Evolutionary conservation across 805 yeast genomes (phyloP).

Genomic region (Clavispora asparagi): DNA sequence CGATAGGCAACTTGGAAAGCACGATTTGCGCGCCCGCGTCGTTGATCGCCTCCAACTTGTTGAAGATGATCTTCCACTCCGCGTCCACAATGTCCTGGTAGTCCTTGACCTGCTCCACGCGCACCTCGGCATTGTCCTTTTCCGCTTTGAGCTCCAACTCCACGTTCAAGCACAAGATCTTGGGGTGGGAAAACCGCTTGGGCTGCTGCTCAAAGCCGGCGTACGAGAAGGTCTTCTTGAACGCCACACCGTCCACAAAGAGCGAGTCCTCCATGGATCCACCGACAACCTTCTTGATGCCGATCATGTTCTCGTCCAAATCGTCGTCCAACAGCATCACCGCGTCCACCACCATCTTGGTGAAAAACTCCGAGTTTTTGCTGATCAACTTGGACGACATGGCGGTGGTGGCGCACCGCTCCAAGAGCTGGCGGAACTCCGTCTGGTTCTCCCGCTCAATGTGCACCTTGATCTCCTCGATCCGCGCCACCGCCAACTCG

Average conservation of each 20-base stretch:
- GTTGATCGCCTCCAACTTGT: conserved; percentile 78
- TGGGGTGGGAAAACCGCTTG: conserved; percentile 73
- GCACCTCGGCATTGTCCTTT: conserved; percentile 97
- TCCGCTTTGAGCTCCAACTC: conserved; percentile 97
- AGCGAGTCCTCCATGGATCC: conserved; percentile 93
- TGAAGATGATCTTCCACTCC: conserved; percentile 93
- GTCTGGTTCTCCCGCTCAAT: conserved; percentile 49
- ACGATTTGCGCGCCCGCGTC: conserved; percentile 89
- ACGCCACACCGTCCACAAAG: conserved; percentile 91
- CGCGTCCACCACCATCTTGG: conserved; percentile 95
- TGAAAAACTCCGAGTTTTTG: conserved; percentile 82
- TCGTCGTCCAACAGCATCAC: conserved; percentile 82
- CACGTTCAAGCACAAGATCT: conserved; percentile 77
- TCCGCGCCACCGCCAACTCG: conserved; percentile 64
- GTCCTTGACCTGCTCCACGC: conserved; percentile 88
- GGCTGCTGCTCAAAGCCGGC: conserved; percentile 99
- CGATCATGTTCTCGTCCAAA: conserved; percentile 84
- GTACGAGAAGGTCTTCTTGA: conserved; percentile 93
- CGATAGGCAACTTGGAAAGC: conserved; percentile 91
- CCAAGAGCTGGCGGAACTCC: conserved; percentile 66
- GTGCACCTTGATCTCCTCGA: conserved; percentile 71
- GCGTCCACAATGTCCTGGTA: conserved; percentile 97
- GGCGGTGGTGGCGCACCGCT: conserved; percentile 93
- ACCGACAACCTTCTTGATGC: conserved; percentile 92
- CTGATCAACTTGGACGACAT: conserved; percentile 93